These are phyloP conservation scores for Penicillium silybi DNA, from an alignment of 495 filamentous ascomycete genomes.

Conservation along the genomic window DNA sequence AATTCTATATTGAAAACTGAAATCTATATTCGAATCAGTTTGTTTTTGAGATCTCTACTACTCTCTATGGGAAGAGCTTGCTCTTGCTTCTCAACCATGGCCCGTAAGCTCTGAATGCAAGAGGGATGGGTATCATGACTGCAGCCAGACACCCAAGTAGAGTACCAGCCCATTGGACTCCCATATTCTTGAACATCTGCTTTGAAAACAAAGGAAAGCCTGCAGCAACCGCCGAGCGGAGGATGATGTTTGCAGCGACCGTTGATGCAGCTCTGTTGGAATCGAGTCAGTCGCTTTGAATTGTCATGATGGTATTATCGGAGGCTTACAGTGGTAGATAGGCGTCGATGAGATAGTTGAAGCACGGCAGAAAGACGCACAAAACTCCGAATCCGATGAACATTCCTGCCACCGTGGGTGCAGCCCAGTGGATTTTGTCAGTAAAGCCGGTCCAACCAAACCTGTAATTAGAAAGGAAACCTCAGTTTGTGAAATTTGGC, in stretches of 20 bases:
- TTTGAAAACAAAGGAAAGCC: slow-evolving; percentile 78
- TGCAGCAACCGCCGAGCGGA: slow-evolving; percentile 72
- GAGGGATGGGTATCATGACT: slow-evolving; percentile 69
- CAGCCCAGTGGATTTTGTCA: slow-evolving; percentile 33
- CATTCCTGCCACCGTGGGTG: slow-evolving; percentile 27
- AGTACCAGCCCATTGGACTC: slow-evolving; percentile 75
- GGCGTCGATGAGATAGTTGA: slow-evolving; percentile 41
- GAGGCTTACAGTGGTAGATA: slow-evolving; percentile 63
- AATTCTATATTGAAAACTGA: neutral
- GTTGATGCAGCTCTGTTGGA: slow-evolving; percentile 66
- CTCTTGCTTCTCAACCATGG: slow-evolving; percentile 30
- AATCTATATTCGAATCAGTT: neutral
- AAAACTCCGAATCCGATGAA: slow-evolving; percentile 35
- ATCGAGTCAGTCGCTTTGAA: neutral
- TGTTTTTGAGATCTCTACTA: neutral
- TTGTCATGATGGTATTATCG: slow-evolving; percentile 2
- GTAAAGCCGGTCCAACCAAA: slow-evolving; percentile 41
- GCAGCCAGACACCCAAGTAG: slow-evolving; percentile 71
- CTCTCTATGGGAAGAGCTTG: slow-evolving; percentile 16
- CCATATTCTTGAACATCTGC: slow-evolving; percentile 78
- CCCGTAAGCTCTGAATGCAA: slow-evolving; percentile 34
- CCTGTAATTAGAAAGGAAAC: slow-evolving; percentile 16
- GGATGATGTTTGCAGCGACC: slow-evolving; percentile 85
- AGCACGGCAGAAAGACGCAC: slow-evolving; percentile 37
- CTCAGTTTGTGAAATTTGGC: neutral